phyloP scores from a whole-genome alignment of 495 filamentous ascomycete genomes.

The Xylaria bambusicola region DNA sequence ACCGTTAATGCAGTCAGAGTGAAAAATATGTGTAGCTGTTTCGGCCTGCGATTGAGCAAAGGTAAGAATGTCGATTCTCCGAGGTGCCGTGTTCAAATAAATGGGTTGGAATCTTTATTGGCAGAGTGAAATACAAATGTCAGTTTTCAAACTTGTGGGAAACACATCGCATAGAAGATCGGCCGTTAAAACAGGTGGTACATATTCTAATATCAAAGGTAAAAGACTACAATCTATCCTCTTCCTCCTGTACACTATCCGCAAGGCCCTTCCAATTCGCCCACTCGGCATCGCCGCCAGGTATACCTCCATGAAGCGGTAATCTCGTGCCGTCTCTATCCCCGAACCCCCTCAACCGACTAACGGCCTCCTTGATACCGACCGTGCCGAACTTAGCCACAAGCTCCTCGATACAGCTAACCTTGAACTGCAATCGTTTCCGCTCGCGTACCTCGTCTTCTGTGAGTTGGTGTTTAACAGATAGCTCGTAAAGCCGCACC shows the following conservation, averaged over 20 bases:
- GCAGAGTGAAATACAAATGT: no score
- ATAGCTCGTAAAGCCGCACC: conserved; percentile 54
- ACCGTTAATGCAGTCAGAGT: no score
- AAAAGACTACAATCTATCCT: conserved; percentile 16
- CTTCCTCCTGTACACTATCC: conserved; percentile 28
- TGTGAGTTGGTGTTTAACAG: conserved; percentile 34
- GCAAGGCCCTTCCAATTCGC: conserved; percentile 26
- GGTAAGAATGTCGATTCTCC: no score
- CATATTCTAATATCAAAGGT: no score
- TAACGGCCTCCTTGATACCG: conserved; percentile 65
- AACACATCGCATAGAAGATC: no score
- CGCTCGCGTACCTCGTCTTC: conserved; percentile 39
- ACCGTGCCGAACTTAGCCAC: conserved; percentile 58
- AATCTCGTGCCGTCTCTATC: conserved; percentile 56
- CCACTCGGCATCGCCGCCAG: conserved; percentile 43
- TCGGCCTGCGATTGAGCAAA: no score
- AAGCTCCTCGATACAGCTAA: conserved; percentile 61
- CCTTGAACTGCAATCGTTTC: conserved; percentile 55
- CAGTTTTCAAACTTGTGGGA: no score
- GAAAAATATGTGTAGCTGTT: no score
- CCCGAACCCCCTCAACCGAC: conserved; percentile 55
- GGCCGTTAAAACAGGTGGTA: no score
- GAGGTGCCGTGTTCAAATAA: no score
- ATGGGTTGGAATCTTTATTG: no score
- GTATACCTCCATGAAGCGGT: conserved; percentile 53